These are phyloP conservation scores for Mediolabrus comicus DNA, from an alignment of 108 stramenopile genomes.

Conservation along the genomic window DNA sequence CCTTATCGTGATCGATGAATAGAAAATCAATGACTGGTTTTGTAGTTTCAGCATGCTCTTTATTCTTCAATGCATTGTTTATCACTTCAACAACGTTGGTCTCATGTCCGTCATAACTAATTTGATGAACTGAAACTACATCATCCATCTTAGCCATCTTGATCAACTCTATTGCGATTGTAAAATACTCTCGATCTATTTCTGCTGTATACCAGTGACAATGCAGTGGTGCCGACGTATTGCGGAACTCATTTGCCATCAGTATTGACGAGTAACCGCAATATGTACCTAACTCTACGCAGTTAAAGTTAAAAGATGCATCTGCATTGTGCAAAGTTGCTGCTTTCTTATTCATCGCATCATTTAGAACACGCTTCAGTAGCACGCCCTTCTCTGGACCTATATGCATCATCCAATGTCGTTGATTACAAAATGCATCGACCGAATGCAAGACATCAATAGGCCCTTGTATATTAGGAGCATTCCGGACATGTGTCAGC, in stretches of 20 bases:
- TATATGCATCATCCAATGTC: slow-evolving; percentile 95
- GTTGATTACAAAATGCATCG: slow-evolving; percentile 67
- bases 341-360: slow-evolving; percentile 10
- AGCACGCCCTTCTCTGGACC: slow-evolving; percentile 77
- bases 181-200: slow-evolving; percentile 49
- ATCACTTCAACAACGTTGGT: slow-evolving; percentile 30
- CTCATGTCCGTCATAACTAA: slow-evolving; percentile 37
- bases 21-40: slow-evolving; percentile 56
- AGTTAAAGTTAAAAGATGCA: slow-evolving; percentile 25
- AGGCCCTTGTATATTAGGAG: slow-evolving; percentile 1
- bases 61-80: slow-evolving; percentile 7
- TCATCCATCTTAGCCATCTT: slow-evolving; percentile 55
- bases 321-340: background rate
- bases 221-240: slow-evolving; percentile 6
- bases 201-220: slow-evolving; percentile 73
- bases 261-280: slow-evolving; percentile 82
- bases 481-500: slow-evolving; percentile 45
- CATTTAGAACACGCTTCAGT: slow-evolving; percentile 34
- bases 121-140: slow-evolving; percentile 48
- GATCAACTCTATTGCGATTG: slow-evolving; percentile 63
- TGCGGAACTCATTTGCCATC: slow-evolving; percentile 40
- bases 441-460: slow-evolving; percentile 46
- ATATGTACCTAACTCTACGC: slow-evolving; percentile 90
- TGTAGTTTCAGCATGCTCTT: background rate
- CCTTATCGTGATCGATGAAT: slow-evolving; percentile 92